Evolutionary conservation across 495 filamentous ascomycete genomes (phyloP), one percentile per base, ranked within the genome.

Genomic region (Collariella sp.): DNA sequence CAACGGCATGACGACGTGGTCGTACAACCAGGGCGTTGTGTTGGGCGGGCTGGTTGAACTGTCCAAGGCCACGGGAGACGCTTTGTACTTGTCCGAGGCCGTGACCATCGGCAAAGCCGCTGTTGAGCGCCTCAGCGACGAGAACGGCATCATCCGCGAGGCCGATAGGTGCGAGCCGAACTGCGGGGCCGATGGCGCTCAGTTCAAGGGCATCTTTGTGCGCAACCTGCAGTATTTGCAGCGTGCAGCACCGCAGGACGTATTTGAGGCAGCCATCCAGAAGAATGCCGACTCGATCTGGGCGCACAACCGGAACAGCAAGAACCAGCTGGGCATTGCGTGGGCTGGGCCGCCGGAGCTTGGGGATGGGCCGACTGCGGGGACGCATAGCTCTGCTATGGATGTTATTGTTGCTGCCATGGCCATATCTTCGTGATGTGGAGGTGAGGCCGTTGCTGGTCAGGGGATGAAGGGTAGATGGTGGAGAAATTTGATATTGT

Each of bases 141-240:
- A 63, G 0, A 72, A 80, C 50, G 82, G 84, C 33, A 75, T 91
- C 36, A 69, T 86, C n/a, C 79, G 75, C 57, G 87, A 90, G 40
- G 63, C 60, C 22, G 56, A 66, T 12, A 24, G 46, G 38, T 86
- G 83, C 58, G 85, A 88, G 61, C 82, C 82, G 0, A 63, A 77
- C 54, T 85, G 83, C 41, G 83, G 79, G 26, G 72, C 59, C 11
- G 78, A 86, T 55, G 83, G 76, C 1, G 69, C 73, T 10, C 84
- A 88, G 66, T 91, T 91, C 78, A 91, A 89, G 69, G 87, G 87
- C 29, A 76, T 87, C 18, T 89, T 89, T 62, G 79, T 88, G 60
- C 78, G 87, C 7, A 89, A 88, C 59, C 68, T 90, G 40, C 67
- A 71, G 23, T 72, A 76, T 29, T 62, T 91, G 53, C 75, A 87